Evolutionary conservation across 306 rosid species (phyloP), one percentile per base, ranked within the genome.

Genomic region (Corylus americana): DNA sequence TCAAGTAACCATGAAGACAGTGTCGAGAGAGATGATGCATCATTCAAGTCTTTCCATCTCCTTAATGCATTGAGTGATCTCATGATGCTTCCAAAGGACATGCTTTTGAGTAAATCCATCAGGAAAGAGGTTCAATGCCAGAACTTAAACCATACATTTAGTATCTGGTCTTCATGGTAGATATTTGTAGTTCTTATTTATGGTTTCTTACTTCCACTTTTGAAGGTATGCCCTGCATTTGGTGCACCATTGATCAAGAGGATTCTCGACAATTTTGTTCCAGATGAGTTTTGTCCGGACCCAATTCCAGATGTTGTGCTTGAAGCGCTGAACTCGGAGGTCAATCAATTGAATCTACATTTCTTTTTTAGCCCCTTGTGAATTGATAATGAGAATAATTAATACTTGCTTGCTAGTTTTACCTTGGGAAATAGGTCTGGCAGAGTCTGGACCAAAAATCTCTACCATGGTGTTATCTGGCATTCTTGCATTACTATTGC

Each of bases 81-180:
- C 80, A 81, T 93, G 91, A 95, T 95, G 98, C 99, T 95, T 77
- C 99, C 99, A 3, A 95, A 95, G 89, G 99, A 95, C 88, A 83
- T 95, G 99, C 89, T 95, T 59, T 81, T 95, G 64, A 91, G 73
- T 71, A 74, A 83, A 83, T 88, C 97, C 78, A 71, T 93, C 70
- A 88, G 98, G 87, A 93, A 86, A 89, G 99, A 95, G 99, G 99
- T 95, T 82, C 11, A 76, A 58, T 58, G 66, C 75, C 70, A 53
- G 55, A 83, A 68, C 78, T 79, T 64, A 18, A 62, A 50, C 83
- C 80, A 47, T 59, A 79, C 8, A 42, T 50, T 62, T 67, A 18
- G 57, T 67, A 76, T 74, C 44, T 49, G n/a, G 35, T 61, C 57
- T 48, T 22, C 78, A 35, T 53, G 22, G 42, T 64, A 31, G 11